phyloP scores from a whole-genome alignment of 495 filamentous ascomycete species.

The Hyaloscypha hepaticicola region DNA sequence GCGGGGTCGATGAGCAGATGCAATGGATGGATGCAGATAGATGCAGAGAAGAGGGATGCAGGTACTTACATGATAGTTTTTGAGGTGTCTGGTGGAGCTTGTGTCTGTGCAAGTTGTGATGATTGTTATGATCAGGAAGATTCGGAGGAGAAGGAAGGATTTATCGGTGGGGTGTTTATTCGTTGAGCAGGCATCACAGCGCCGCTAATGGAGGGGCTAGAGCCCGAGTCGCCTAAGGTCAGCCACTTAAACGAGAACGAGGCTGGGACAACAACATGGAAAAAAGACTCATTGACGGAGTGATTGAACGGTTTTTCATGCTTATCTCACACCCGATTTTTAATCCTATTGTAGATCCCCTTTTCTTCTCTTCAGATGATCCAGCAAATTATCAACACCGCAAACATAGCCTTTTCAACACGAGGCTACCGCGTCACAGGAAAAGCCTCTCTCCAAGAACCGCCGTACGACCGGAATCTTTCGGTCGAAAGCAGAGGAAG shows the following conservation, averaged over 20 bases:
- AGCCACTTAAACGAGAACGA: neutral
- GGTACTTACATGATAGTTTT: conserved; percentile 13
- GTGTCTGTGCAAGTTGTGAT: conserved; percentile 15
- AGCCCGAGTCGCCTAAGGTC: neutral
- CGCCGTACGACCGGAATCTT: conserved; percentile 11
- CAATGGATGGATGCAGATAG: neutral
- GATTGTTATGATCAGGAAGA: conserved; percentile 21
- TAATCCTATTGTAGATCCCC: neutral
- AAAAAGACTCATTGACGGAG: neutral
- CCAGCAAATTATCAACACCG: conserved; percentile 18
- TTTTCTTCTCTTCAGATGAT: conserved; percentile 23
- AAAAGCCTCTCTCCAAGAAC: neutral
- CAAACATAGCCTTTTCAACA: neutral
- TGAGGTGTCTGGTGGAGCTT: conserved; percentile 1
- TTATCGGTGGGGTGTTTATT: conserved; percentile 25
- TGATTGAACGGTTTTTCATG: neutral
- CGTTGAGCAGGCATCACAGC: conserved; percentile 12
- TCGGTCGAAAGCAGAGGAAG: conserved; percentile 14
- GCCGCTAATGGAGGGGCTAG: conserved; percentile 19
- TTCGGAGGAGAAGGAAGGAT: conserved; percentile 24
- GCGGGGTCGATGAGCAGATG: conserved; percentile 20
- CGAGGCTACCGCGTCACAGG: conserved; percentile 6
- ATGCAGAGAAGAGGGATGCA: neutral
- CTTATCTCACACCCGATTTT: neutral
- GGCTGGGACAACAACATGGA: neutral